phyloP scores from a whole-genome alignment of 2,329 filamentous ascomycete species.

The Thermoascus crustaceus region DNA sequence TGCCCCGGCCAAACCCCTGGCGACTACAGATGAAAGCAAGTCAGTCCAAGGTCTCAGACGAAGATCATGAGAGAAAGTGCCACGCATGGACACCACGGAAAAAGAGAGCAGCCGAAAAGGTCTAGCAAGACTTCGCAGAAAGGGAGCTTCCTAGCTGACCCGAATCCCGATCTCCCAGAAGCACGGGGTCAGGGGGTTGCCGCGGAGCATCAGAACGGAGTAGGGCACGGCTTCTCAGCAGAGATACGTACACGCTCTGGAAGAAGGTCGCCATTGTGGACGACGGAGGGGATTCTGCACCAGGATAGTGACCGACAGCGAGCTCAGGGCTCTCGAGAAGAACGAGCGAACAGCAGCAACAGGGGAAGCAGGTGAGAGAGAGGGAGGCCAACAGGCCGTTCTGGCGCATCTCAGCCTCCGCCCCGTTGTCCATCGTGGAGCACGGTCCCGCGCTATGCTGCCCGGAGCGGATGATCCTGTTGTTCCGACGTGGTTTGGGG shows the following conservation, averaged over 20 bases:
- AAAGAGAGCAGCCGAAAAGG: conserved; percentile 5
- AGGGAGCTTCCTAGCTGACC: too few relatives aligned
- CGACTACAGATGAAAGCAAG: conserved; percentile 30
- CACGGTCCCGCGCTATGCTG: conserved; percentile 14
- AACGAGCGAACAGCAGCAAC: neutral
- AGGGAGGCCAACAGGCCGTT: neutral
- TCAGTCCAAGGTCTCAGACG: conserved; percentile 10
- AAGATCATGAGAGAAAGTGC: conserved; percentile 6
- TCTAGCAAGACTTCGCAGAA: too few relatives aligned
- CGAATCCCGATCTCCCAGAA: conserved; percentile 11
- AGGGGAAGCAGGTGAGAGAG: conserved; percentile 1
- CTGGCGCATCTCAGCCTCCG: neutral
- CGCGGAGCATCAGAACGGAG: conserved; percentile 7
- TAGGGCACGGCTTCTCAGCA: conserved; percentile 6
- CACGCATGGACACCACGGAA: conserved; percentile 4
- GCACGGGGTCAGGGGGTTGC: conserved; percentile 18
- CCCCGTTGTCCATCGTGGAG: conserved; percentile 12
- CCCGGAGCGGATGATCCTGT: conserved; percentile 17
- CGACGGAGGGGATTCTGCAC: conserved; percentile 8
- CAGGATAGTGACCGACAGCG: conserved; percentile 3
- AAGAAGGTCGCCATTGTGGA: conserved; percentile 41
- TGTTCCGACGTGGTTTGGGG: conserved; percentile 11
- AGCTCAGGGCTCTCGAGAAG: too few relatives aligned
- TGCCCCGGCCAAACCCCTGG: conserved; percentile 42
- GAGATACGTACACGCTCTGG: conserved; percentile 41